Base-by-base conservation (phyloP, 345 rosid genomes). In the Linum trigynum region DNA sequence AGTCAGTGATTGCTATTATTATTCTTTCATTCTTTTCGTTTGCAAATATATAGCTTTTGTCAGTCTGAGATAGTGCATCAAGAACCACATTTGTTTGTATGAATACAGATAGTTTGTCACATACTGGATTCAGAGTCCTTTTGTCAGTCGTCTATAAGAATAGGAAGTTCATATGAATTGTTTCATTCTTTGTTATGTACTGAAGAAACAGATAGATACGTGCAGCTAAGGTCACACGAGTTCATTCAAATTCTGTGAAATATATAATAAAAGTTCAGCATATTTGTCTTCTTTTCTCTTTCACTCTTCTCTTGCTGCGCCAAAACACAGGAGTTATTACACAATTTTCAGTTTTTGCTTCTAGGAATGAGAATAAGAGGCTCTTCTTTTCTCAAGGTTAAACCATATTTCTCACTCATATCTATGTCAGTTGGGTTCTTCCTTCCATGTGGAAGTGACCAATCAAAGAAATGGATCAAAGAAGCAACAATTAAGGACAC, bases 11-110 rank as follows among this genome's bases (percentile, higher is more conserved):
- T 57, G 65, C 53, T 61, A 78, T 79, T 65, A 67, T 65, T 39
- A 80, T 82, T 82, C 81, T 80, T 84, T 84, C 79, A 80, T 85
- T 85, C 85, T 80, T 84, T 81, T 65, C 32, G 68, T 74, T 57
- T 73, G 84, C 85, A 77, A 78, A 78, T 75, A 57, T 15, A 48
- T 48, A 82, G 72, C 71, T 66, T 65, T 69, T 65, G 63, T 45
- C 56, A 45, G 56, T 56, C 50, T 32, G 17, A 62, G 65, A 70
- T 15, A 48, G 53, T 70, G 58, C 4, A 11, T 61, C 59, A 62
- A 40, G 55, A 69, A 65, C n/a, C 72, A 66, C 15, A 48, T 48
- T 48, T 15, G 53, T 69, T 42, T 67, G 68, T 71, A 62, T 66
- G 69, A 61, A 69, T 62, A 64, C 68, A 40, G 64, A 9, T 65